Conservation (phyloP, 1,139 yeast genomes). For the Geotrichum phurueaensis region DNA sequence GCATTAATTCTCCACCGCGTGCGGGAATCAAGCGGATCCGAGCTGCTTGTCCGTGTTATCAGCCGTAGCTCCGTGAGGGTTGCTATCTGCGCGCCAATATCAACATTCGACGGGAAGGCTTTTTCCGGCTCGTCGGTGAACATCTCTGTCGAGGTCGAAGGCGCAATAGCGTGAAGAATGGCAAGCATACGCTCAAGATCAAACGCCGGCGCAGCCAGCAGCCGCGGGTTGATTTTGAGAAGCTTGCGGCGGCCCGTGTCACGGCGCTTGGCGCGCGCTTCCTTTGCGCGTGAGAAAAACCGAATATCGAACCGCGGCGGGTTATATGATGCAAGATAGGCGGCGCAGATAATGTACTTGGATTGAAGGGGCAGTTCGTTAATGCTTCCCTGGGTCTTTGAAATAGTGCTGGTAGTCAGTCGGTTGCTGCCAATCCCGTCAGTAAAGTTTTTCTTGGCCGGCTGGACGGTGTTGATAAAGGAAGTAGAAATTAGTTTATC, state of each 20-base stretch:
- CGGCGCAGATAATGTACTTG: slow-evolving; percentile 59
- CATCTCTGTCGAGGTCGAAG: slow-evolving; percentile 26
- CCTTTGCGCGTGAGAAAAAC: slow-evolving; percentile 54
- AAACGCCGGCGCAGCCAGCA: slow-evolving; percentile 56
- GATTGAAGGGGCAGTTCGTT: slow-evolving; percentile 46
- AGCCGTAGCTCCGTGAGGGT: slow-evolving; percentile 53
- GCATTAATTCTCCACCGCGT: slow-evolving; percentile 62
- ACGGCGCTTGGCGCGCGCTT: slow-evolving; percentile 42
- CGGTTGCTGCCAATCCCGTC: neutral
- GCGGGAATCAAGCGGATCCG: slow-evolving; percentile 56
- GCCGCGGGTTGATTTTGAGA: slow-evolving; percentile 46
- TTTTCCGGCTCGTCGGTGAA: slow-evolving; percentile 22
- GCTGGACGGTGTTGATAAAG: neutral
- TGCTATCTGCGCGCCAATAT: slow-evolving; percentile 54
- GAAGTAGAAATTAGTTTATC: slow-evolving; percentile 23
- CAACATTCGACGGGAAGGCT: slow-evolving; percentile 40
- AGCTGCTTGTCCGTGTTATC: slow-evolving; percentile 43
- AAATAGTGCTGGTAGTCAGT: neutral
- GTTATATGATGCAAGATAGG: slow-evolving; percentile 64
- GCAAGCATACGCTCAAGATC: slow-evolving; percentile 67
- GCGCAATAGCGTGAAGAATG: slow-evolving; percentile 52
- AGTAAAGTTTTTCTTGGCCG: neutral
- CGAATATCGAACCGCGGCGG: slow-evolving; percentile 55
- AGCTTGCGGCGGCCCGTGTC: slow-evolving; percentile 41
- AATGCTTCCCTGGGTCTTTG: neutral